Percentiles rank a stretch among this genome's conserved stretches.
Evolutionary conservation across 352 stramenopile species (phyloP).

Genomic region (Phytopythium cucurbitacearum): DNA sequence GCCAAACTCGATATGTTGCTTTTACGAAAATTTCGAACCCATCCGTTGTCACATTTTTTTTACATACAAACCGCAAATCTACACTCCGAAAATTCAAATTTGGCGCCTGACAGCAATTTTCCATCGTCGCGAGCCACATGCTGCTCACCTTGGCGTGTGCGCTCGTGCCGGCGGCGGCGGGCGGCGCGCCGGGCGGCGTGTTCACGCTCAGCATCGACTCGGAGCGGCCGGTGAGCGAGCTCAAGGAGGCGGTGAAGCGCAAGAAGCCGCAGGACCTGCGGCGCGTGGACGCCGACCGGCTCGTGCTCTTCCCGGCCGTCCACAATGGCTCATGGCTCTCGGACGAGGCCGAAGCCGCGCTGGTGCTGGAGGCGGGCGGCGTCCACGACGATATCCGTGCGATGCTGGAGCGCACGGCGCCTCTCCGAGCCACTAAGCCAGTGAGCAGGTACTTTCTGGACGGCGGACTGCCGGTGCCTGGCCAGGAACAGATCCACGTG

Average conservation of each 20-base stretch:
- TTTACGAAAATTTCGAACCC: too few relatives aligned
- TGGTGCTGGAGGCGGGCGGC: constrained; percentile 4
- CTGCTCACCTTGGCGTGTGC: neutral
- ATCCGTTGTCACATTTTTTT: too few relatives aligned
- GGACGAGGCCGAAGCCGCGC: constrained; percentile 8
- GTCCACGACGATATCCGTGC: constrained; percentile 1
- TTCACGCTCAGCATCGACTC: constrained; percentile 2
- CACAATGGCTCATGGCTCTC: constrained; percentile 5
- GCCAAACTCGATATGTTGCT: too few relatives aligned
- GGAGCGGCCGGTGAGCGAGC: constrained; percentile 7
- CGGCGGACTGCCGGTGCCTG: neutral
- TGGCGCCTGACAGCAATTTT: too few relatives aligned
- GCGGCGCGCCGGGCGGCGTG: constrained; percentile 5
- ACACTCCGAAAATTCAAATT: too few relatives aligned
- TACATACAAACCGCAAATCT: too few relatives aligned
- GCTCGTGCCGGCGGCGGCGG: neutral
- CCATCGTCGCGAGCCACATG: too few relatives aligned
- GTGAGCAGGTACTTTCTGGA: constrained; percentile 2
- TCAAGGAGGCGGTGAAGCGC: constrained; percentile 9
- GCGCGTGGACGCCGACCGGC: constrained; percentile 5
- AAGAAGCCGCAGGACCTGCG: constrained; percentile 10
- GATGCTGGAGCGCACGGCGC: neutral
- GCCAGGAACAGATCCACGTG: constrained; percentile 3
- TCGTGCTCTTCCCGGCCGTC: constrained; percentile 4
- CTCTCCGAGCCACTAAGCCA: constrained; percentile 4